phyloP scores from a whole-genome alignment of 805 yeast species.

The Candida krabiensis region DNA sequence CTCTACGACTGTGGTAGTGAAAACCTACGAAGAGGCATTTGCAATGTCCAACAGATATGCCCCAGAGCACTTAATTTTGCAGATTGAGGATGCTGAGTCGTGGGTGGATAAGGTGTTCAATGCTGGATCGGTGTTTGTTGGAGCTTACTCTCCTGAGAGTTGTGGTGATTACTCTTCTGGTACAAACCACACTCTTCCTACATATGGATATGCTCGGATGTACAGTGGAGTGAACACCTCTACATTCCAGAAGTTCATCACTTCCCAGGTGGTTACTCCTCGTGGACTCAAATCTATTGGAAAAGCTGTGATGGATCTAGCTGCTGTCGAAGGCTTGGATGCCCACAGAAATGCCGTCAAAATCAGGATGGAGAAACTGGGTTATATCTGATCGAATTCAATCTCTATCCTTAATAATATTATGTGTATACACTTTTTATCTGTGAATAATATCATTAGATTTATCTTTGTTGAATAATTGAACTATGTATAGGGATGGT shows the following conservation, averaged over 20 bases:
- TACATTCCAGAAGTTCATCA: constrained; percentile 92
- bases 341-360: constrained; percentile 97
- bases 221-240: constrained; percentile 97
- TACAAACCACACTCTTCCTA: constrained; percentile 97
- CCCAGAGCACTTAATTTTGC: constrained; percentile 96
- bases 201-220: constrained; percentile 97
- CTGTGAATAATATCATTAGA: too few species aligned
- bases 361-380: constrained; percentile 84
- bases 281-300: constrained; percentile 88
- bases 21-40: constrained; percentile 75
- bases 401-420: too few species aligned
- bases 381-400: too few species aligned
- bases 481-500: too few species aligned
- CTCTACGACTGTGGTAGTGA: constrained; percentile 76
- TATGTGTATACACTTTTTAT: too few species aligned
- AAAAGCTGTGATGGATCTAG: constrained; percentile 93
- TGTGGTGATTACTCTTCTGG: constrained; percentile 99
- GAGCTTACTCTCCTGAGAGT: constrained; percentile 94
- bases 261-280: constrained; percentile 86
- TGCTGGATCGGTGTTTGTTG: constrained; percentile 97
- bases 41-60: constrained; percentile 88
- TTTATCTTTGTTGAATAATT: too few species aligned
- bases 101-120: constrained; percentile 76
- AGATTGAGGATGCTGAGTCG: constrained; percentile 73
- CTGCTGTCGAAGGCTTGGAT: constrained; percentile 94